Evolutionary conservation across 345 rosid species (phyloP), one percentile per base, ranked within the genome.

Genomic region (Populus alba): DNA sequence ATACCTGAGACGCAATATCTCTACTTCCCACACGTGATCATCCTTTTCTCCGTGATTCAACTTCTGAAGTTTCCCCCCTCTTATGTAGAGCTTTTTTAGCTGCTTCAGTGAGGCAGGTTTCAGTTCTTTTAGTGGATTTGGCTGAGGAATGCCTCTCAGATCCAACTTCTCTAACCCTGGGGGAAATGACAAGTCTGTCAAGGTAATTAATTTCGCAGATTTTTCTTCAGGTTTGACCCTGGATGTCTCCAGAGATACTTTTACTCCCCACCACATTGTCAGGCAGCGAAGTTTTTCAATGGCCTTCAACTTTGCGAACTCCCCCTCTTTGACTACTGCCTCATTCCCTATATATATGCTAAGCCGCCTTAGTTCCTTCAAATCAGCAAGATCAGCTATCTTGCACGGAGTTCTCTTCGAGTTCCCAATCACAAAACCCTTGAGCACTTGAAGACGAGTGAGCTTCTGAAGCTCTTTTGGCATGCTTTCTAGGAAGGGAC

Each of bases 401-500:
- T 29, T 63, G 41, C 72, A 53, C 11, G 43, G 29, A 72, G 75
- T 72, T 55, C 33, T 31, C 3, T 61, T 67, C 25, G 71, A 8
- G 65, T 75, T 18, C 3, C 73, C 70, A 45, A 87, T 72, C 57
- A 85, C 76, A 73, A 87, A 85, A 16, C 88, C 89, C 73, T 83
- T 79, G 10, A 87, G 73, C 5, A 87, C 83, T 66, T 74, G 79
- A 68, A 87, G 85, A 31, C 72, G 2, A 6, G 45, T 8, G 17
- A 87, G 86, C 27, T 49, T 39, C 39, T 25, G 70, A 15, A 87
- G 63, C 49, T 76, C 75, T 63, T 65, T 77, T 41, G 89, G 87
- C 81, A 87, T 74, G 10, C 57, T 25, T 35, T 85, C 87, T 8
- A 87, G 55, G 83, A 87, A 76, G 71, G 85, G 77, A 66, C 89